A percentile compares a stretch with the other conserved stretches of the same genome.
These are phyloP conservation scores for Glycine soja DNA, from an alignment of 306 rosid genomes.

Conservation along the genomic window DNA sequence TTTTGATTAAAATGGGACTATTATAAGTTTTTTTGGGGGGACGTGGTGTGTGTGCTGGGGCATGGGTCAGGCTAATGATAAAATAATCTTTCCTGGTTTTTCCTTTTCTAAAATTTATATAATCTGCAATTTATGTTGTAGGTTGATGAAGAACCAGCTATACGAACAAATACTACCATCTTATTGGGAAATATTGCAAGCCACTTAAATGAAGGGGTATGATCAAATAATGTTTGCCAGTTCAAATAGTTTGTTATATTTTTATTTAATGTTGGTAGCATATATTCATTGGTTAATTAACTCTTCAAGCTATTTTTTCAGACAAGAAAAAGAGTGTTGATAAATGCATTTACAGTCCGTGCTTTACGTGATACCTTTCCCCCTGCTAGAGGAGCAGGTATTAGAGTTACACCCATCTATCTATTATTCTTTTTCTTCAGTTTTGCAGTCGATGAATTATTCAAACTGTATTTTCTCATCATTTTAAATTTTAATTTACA, in stretches of 20 bases:
- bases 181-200: conserved; percentile 92
- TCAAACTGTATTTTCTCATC: conserved; percentile 28
- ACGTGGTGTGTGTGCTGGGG: neutral
- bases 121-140: conserved; percentile 49
- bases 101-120: conserved; percentile 25
- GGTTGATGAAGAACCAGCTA: conserved; percentile 99
- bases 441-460: conserved; percentile 33
- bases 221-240: conserved; percentile 46
- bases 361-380: conserved; percentile 97
- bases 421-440: conserved; percentile 28
- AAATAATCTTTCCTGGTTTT: neutral
- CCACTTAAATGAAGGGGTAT: conserved; percentile 92
- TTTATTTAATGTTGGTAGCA: conserved; percentile 39
- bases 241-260: conserved; percentile 34
- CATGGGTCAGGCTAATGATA: neutral
- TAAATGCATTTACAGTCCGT: conserved; percentile 98
- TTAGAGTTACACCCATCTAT: conserved; percentile 32
- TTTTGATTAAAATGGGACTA: conserved; percentile 22
- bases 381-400: conserved; percentile 99
- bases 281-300: conserved; percentile 38
- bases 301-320: conserved; percentile 56
- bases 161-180: conserved; percentile 95
- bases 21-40: neutral
- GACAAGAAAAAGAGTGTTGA: conserved; percentile 97
- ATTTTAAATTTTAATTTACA: conserved; percentile 50